phyloP scores from a whole-genome alignment of 2,329 filamentous ascomycete species.

The Torrubiella hemipterigena region DNA sequence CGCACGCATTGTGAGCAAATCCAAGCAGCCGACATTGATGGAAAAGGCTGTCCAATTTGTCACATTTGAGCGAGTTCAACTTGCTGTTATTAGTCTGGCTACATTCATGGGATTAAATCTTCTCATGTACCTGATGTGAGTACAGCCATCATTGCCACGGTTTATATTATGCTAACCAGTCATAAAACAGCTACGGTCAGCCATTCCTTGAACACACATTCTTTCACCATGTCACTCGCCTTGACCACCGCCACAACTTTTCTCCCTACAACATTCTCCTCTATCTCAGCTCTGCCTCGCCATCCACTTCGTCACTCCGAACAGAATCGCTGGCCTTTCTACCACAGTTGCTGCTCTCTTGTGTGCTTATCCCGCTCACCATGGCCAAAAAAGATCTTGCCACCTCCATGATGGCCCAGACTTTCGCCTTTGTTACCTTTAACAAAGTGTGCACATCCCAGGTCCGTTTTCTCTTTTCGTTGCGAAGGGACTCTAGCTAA shows the following conservation, averaged over 20 bases:
- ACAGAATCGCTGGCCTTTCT: constrained; percentile 78
- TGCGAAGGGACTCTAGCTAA: constrained; percentile 7
- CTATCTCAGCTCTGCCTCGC: constrained; percentile 65
- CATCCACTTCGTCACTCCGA: constrained; percentile 25
- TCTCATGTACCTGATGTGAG: constrained; percentile 65
- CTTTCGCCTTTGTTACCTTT: constrained; percentile 92
- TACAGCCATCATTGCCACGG: constrained; percentile 6
- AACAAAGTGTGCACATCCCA: constrained; percentile 99
- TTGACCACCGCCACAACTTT: constrained; percentile 97
- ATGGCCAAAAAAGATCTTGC: constrained; percentile 74
- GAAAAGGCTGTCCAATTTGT: constrained; percentile 28
- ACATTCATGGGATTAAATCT: constrained; percentile 66
- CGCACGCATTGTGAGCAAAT: constrained; percentile 1
- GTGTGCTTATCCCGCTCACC: constrained; percentile 60
- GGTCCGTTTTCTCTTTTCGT: constrained; percentile 36
- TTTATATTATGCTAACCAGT: constrained; percentile 1
- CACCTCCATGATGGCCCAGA: constrained; percentile 82
- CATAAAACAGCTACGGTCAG: constrained; percentile 51
- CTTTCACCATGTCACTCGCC: constrained; percentile 81
- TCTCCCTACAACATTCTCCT: constrained; percentile 89
- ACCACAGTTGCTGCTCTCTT: constrained; percentile 74
- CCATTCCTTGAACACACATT: constrained; percentile 85
- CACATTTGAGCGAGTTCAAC: constrained; percentile 40
- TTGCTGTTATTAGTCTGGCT: constrained; percentile 52
- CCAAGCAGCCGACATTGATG: constrained; percentile 6